Conservation (phyloP, 768 basidiomycete species). For the Boletus reticuloceps region DNA sequence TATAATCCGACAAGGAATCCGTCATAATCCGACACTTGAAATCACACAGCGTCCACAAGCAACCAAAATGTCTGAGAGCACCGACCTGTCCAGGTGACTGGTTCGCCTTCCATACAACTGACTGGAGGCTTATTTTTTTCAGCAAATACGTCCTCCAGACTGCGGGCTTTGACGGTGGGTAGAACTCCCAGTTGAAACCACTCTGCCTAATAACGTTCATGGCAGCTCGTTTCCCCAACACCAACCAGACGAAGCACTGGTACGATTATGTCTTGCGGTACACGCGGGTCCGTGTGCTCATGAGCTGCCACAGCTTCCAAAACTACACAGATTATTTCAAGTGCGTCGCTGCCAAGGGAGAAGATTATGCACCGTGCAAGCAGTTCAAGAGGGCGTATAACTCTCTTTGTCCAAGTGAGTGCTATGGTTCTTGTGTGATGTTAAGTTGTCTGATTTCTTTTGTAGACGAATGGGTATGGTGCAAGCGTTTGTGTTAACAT, state of each 20-base stretch:
- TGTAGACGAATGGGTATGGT: constrained; percentile 87
- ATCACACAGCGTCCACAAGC: too few species aligned
- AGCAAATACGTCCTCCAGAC: constrained; percentile 93
- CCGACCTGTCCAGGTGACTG: constrained; percentile 52
- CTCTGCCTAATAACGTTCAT: constrained; percentile 9
- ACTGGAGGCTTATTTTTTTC: constrained; percentile 17
- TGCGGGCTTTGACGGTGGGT: constrained; percentile 87
- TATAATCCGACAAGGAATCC: constrained; percentile 36
- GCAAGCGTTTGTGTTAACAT: background rate
- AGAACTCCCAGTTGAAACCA: background rate
- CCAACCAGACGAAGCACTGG: constrained; percentile 98
- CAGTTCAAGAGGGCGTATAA: constrained; percentile 96
- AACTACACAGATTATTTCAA: constrained; percentile 99
- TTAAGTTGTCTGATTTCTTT: constrained; percentile 7
- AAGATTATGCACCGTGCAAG: constrained; percentile 97
- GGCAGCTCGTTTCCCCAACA: constrained; percentile 84
- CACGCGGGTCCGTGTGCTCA: background rate
- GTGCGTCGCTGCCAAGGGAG: constrained; percentile 94
- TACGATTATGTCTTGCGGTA: constrained; percentile 34
- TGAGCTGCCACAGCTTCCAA: constrained; percentile 62
- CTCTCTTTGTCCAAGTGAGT: constrained; percentile 96
- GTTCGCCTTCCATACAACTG: background rate
- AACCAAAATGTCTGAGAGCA: constrained; percentile 59
- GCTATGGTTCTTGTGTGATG: background rate
- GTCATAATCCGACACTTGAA: constrained; percentile 26